phyloP scores from a whole-genome alignment of 106 monocot species.

The Dactylorhiza incarnata region DNA sequence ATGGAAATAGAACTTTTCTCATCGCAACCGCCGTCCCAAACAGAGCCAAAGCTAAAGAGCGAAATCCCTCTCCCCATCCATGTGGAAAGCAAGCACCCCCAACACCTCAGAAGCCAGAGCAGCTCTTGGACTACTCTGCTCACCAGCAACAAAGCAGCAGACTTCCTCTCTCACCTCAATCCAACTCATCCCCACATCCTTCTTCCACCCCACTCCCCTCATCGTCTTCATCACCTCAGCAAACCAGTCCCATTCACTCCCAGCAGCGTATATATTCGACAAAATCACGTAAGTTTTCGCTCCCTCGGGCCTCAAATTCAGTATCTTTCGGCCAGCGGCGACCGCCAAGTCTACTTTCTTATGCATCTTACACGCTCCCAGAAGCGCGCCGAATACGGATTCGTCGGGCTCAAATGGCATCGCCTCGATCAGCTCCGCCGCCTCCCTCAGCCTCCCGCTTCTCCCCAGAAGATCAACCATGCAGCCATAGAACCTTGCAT shows the following conservation, averaged over 20 bases:
- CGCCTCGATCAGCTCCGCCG: constrained; percentile 30
- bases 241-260: constrained; percentile 48
- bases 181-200: constrained; percentile 73
- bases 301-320: constrained; percentile 36
- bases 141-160: constrained; percentile 41
- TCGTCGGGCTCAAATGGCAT: constrained; percentile 70
- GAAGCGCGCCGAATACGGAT: constrained; percentile 69
- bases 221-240: constrained; percentile 35
- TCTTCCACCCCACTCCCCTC: constrained; percentile 28
- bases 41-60: neutral
- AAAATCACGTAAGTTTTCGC: constrained; percentile 51
- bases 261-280: constrained; percentile 50
- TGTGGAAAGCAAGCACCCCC: constrained; percentile 29
- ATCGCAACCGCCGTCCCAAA: too few relatives aligned
- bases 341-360: constrained; percentile 36
- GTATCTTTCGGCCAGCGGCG: constrained; percentile 37
- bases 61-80: constrained; percentile 9
- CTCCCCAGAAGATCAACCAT: constrained; percentile 68
- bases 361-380: constrained; percentile 66
- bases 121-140: constrained; percentile 27
- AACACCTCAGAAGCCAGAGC: constrained; percentile 20
- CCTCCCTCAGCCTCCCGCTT: constrained; percentile 56
- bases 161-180: constrained; percentile 51
- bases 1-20: too few relatives aligned
- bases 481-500: constrained; percentile 63